These are phyloP conservation scores for Gamarada debralockiae DNA, from an alignment of 495 filamentous ascomycete species.

Conservation along the genomic window DNA sequence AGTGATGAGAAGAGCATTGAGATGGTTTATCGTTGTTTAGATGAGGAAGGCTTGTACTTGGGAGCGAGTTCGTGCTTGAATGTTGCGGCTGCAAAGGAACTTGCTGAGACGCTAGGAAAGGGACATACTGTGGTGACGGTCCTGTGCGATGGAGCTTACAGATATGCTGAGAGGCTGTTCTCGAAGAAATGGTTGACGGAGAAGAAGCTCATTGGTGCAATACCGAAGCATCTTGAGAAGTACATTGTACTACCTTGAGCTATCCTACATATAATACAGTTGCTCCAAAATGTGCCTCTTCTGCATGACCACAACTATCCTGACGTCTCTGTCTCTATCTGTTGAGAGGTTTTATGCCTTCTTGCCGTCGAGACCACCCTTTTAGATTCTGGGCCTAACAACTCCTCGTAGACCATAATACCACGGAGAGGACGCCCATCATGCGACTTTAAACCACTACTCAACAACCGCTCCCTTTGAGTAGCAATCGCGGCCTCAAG, in stretches of 20 bases:
- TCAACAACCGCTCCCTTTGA: neutral
- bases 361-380: no score
- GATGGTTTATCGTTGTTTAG: slow-evolving; percentile 96
- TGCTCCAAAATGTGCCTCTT: neutral
- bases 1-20: slow-evolving; percentile 91
- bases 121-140: slow-evolving; percentile 92
- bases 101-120: slow-evolving; percentile 84
- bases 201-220: slow-evolving; percentile 77
- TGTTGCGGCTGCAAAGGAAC: slow-evolving; percentile 91
- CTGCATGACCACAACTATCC: no score
- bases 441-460: neutral
- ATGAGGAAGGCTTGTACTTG: slow-evolving; percentile 96
- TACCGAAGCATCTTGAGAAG: slow-evolving; percentile 81
- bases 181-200: slow-evolving; percentile 80
- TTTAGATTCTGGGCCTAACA: slow-evolving; percentile 1
- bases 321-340: no score
- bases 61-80: slow-evolving; percentile 91
- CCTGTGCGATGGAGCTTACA: slow-evolving; percentile 90
- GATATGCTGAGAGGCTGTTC: slow-evolving; percentile 93
- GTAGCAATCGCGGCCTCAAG: neutral
- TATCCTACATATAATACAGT: slow-evolving; percentile 15
- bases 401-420: slow-evolving; percentile 3
- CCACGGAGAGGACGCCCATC: neutral
- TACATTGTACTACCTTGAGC: slow-evolving; percentile 66
- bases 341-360: no score